These are phyloP conservation scores for Bipolaris sorokiniana DNA, from an alignment of 2,329 filamentous ascomycete species.

Conservation along the genomic window DNA sequence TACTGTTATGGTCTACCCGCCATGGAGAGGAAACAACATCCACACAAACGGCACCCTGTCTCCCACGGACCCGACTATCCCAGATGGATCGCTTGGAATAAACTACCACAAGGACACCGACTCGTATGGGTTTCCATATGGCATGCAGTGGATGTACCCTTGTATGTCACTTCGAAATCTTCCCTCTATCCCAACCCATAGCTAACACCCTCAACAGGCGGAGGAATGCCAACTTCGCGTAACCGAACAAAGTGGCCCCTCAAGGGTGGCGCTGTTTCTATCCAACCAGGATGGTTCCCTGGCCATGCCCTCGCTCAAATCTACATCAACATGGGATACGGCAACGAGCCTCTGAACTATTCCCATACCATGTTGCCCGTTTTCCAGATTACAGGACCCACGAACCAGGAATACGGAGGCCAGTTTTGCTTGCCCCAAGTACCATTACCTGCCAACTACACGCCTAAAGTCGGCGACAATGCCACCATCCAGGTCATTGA, in stretches of 20 bases:
- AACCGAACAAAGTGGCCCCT: conserved; percentile 95
- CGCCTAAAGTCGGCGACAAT: conserved; percentile 79
- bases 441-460: conserved; percentile 74
- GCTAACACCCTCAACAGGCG: conserved; percentile 63
- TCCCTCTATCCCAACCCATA: not conserved
- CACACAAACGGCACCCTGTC: conserved; percentile 70
- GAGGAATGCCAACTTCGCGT: conserved; percentile 74
- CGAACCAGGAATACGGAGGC: conserved; percentile 83
- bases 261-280: conserved; percentile 80
- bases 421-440: conserved; percentile 90
- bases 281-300: conserved; percentile 96
- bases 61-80: conserved; percentile 43
- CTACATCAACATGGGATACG: conserved; percentile 90
- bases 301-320: conserved; percentile 83
- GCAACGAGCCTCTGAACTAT: conserved; percentile 83
- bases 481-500: conserved; percentile 91
- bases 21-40: conserved; percentile 85
- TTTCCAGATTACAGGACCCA: conserved; percentile 83
- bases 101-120: conserved; percentile 55
- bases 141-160: conserved; percentile 95
- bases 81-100: conserved; percentile 54
- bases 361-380: conserved; percentile 79
- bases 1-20: conserved; percentile 84
- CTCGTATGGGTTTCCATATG: conserved; percentile 71
- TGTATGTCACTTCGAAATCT: conserved; percentile 65